phyloP scores from a whole-genome alignment of 768 basidiomycete species.

The Tulasnella sp. region DNA sequence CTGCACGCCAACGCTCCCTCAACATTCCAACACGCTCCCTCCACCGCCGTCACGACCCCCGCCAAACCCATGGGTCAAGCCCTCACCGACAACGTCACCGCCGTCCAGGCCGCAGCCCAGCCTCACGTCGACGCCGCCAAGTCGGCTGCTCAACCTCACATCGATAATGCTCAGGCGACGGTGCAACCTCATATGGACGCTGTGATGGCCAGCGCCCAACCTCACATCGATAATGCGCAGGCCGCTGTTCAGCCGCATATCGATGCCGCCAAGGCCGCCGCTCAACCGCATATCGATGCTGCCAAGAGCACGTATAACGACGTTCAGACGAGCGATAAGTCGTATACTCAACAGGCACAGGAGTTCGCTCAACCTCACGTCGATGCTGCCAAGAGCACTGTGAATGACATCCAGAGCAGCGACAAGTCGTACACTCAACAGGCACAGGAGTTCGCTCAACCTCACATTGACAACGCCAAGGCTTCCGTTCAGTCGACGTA shows the following conservation, averaged over 20 bases:
- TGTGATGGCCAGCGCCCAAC: constrained; percentile 21
- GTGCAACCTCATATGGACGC: constrained; percentile 31
- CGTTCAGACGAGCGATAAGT: too few species aligned
- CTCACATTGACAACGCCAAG: background rate
- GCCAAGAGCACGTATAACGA: background rate
- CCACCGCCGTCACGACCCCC: constrained; percentile 22
- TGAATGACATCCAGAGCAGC: too few species aligned
- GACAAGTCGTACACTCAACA: too few species aligned
- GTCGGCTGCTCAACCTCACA: constrained; percentile 28
- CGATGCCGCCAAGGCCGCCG: constrained; percentile 3
- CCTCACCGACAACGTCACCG: constrained; percentile 11
- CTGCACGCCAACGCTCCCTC: constrained; percentile 1
- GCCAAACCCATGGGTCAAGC: constrained; percentile 26
- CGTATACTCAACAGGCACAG: background rate
- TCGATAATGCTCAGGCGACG: constrained; percentile 31
- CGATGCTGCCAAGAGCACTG: constrained; percentile 2
- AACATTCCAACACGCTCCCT: background rate
- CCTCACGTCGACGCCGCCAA: constrained; percentile 25
- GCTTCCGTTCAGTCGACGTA: constrained; percentile 1
- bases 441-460: background rate
- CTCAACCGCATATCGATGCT: constrained; percentile 6
- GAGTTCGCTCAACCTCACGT: background rate
- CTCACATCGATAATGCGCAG: constrained; percentile 18
- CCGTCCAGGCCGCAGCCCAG: constrained; percentile 20
- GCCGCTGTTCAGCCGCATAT: background rate